Evolutionary conservation across 768 basidiomycete species (phyloP).

Genomic region (Dacryopinax spathularia): DNA sequence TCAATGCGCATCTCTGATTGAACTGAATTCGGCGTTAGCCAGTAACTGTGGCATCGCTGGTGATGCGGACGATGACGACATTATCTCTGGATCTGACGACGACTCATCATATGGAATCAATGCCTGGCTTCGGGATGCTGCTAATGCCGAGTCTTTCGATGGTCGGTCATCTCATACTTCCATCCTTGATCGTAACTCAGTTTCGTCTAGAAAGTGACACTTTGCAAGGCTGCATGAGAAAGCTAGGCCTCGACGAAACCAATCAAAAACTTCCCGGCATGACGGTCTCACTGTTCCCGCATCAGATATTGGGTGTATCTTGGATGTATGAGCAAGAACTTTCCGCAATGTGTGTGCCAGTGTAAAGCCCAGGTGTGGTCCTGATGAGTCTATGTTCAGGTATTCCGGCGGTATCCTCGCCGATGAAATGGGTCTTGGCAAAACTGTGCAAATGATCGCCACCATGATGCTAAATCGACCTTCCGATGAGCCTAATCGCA

Average conservation of each 20-base stretch:
- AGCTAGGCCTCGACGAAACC: conserved; percentile 27
- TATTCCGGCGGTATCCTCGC: conserved; percentile 19
- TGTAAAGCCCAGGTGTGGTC: not conserved
- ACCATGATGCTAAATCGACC: conserved; percentile 60
- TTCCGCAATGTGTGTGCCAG: conserved; percentile 30
- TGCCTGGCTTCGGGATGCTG: not conserved
- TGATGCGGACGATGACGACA: no score
- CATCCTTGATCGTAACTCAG: not conserved
- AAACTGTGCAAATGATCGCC: conserved; percentile 71
- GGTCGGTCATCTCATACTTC: not conserved
- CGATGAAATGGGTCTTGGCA: conserved; percentile 23
- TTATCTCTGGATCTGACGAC: not conserved
- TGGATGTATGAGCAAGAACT: conserved; percentile 63
- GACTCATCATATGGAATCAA: not conserved
- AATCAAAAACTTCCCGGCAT: conserved; percentile 52
- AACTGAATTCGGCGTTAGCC: no score
- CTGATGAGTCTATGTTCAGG: not conserved
- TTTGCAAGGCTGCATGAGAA: conserved; percentile 21
- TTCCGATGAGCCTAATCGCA: conserved; percentile 32
- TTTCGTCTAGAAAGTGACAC: conserved; percentile 22
- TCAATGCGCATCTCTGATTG: no score
- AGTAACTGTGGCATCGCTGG: no score
- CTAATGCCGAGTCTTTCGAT: not conserved
- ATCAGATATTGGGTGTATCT: conserved; percentile 62
- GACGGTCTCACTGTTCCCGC: conserved; percentile 53